Conservation (phyloP, 176 grass and related monocot species). For the Aegilops umbellulata region DNA sequence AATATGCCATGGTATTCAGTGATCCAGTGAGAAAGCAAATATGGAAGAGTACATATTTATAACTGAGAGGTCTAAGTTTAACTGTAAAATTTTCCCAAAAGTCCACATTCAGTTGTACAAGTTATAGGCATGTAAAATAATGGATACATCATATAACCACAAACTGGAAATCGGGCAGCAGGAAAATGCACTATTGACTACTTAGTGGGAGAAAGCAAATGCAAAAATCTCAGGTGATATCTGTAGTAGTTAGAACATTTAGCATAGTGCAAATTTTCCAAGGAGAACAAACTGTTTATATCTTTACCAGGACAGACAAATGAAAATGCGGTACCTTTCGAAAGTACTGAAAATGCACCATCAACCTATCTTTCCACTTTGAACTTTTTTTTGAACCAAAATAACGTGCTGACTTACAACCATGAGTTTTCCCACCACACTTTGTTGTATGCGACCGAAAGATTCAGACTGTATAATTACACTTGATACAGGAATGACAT, state of each 20-base stretch:
- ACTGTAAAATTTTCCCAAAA: not conserved
- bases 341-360: too few relatives aligned
- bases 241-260: not conserved
- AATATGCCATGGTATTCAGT: not conserved
- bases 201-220: not conserved
- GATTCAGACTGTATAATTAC: conserved; percentile 70
- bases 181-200: not conserved
- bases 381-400: too few relatives aligned
- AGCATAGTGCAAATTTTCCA: not conserved
- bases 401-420: conserved; percentile 28
- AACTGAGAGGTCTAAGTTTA: too few relatives aligned
- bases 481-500: conserved; percentile 70
- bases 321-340: too few relatives aligned
- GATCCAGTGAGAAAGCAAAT: not conserved
- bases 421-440: conserved; percentile 77
- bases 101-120: not conserved
- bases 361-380: too few relatives aligned
- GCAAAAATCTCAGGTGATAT: not conserved
- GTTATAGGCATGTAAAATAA: too few relatives aligned
- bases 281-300: not conserved
- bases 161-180: too few relatives aligned
- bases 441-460: conserved; percentile 70
- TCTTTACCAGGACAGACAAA: too few relatives aligned
- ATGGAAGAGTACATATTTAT: not conserved
- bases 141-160: not conserved